These are phyloP conservation scores for Chloropicon primus DNA, from an alignment of 139 green algal genomes.

Conservation along the genomic window DNA sequence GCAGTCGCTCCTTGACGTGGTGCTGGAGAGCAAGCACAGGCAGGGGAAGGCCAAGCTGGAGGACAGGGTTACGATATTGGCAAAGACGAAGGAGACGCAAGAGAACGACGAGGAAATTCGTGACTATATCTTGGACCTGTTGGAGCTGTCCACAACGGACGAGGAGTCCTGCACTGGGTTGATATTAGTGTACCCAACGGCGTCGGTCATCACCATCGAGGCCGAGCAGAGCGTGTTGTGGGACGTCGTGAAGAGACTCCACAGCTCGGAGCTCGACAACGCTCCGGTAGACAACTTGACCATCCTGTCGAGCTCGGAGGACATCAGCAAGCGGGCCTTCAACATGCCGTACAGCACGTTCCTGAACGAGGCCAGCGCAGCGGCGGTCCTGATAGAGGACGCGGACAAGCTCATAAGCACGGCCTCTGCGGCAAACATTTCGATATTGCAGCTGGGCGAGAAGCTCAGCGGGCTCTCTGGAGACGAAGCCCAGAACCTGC, in stretches of 20 bases:
- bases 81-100: neutral
- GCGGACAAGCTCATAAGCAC: neutral
- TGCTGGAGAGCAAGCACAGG: neutral
- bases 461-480: neutral
- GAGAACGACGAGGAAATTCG: neutral
- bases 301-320: neutral
- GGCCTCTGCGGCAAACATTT: neutral
- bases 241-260: neutral
- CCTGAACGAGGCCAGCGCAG: neutral
- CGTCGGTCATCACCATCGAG: neutral
- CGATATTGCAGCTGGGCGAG: neutral
- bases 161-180: neutral
- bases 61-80: neutral
- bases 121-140: neutral
- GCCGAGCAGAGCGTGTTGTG: neutral
- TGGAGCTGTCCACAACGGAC: neutral
- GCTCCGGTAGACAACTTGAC: neutral
- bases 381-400: neutral
- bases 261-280: neutral
- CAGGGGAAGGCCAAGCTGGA: neutral
- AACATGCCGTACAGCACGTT: neutral
- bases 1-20: neutral
- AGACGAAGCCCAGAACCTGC: neutral
- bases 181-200: neutral
- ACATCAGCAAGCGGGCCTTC: neutral